These are phyloP conservation scores for Kazachstania bromeliacearum DNA, from an alignment of 805 yeast species.

Conservation along the genomic window DNA sequence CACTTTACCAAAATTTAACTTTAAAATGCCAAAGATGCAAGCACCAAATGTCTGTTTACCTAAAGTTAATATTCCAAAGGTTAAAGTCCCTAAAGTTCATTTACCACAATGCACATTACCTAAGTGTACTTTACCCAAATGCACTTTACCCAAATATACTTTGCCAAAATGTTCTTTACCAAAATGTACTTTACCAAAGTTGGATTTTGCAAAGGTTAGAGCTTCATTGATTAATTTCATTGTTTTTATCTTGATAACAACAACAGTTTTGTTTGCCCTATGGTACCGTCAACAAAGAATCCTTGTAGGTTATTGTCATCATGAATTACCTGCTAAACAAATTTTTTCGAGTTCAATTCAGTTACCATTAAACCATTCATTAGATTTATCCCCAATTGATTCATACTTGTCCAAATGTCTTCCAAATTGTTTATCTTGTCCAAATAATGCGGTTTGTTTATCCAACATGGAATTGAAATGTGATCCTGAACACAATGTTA, in stretches of 20 bases:
- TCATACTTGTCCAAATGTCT: constrained; percentile 35
- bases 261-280: constrained; percentile 29
- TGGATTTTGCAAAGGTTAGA: too few relatives aligned
- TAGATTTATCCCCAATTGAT: constrained; percentile 25
- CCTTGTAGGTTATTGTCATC: constrained; percentile 64
- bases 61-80: too few relatives aligned
- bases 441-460: constrained; percentile 65
- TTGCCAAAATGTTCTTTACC: too few relatives aligned
- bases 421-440: constrained; percentile 69
- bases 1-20: neutral
- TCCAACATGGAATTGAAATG: constrained; percentile 51
- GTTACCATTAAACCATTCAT: constrained; percentile 36
- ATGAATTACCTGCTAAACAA: constrained; percentile 4
- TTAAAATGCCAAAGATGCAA: neutral
- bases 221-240: neutral
- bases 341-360: constrained; percentile 1
- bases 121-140: too few relatives aligned
- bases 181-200: too few relatives aligned
- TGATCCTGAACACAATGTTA: constrained; percentile 49
- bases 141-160: too few relatives aligned
- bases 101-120: too few relatives aligned
- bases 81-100: too few relatives aligned
- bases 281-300: constrained; percentile 58
- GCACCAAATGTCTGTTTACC: too few relatives aligned
- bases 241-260: constrained; percentile 24